These are phyloP conservation scores for Colletotrichum gigasporum DNA, from an alignment of 2,329 filamentous ascomycete species.

Conservation along the genomic window DNA sequence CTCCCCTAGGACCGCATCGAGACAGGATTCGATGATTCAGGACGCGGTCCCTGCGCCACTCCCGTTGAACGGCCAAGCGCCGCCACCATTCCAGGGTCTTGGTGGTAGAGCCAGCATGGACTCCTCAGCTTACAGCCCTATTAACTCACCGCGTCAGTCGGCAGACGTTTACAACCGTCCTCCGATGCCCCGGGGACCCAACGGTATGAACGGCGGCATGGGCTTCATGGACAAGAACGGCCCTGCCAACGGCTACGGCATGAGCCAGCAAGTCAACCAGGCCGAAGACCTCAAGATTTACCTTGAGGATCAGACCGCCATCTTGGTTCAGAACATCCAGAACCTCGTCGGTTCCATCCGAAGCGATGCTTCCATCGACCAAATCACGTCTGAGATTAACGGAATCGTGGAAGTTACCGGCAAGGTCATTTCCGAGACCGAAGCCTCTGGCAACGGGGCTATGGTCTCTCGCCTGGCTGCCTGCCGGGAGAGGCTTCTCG, in stretches of 20 bases:
- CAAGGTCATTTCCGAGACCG: constrained; percentile 74
- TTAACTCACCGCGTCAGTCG: constrained; percentile 74
- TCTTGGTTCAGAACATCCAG: constrained; percentile 83
- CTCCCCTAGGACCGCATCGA: constrained; percentile 61
- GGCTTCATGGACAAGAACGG: constrained; percentile 49
- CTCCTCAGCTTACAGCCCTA: constrained; percentile 79
- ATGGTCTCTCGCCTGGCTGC: constrained; percentile 66
- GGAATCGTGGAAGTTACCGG: constrained; percentile 77
- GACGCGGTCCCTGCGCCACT: constrained; percentile 38
- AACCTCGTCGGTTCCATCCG: constrained; percentile 80
- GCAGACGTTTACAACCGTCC: constrained; percentile 50
- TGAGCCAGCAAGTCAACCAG: constrained; percentile 48
- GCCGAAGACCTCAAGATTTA: constrained; percentile 72
- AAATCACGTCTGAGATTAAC: constrained; percentile 75
- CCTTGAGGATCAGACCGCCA: constrained; percentile 83
- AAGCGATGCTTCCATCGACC: constrained; percentile 67
- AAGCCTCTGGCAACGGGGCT: constrained; percentile 62
- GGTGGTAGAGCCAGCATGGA: constrained; percentile 68
- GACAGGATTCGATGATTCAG: constrained; percentile 41
- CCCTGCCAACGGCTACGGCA: constrained; percentile 49
- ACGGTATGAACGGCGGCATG: constrained; percentile 44
- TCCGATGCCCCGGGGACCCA: constrained; percentile 37
- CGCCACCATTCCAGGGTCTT: constrained; percentile 67
- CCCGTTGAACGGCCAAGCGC: constrained; percentile 55
- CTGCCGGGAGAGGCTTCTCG: constrained; percentile 72